Evolutionary conservation across 345 rosid species (phyloP).

Genomic region (Tarenaya hassleriana): DNA sequence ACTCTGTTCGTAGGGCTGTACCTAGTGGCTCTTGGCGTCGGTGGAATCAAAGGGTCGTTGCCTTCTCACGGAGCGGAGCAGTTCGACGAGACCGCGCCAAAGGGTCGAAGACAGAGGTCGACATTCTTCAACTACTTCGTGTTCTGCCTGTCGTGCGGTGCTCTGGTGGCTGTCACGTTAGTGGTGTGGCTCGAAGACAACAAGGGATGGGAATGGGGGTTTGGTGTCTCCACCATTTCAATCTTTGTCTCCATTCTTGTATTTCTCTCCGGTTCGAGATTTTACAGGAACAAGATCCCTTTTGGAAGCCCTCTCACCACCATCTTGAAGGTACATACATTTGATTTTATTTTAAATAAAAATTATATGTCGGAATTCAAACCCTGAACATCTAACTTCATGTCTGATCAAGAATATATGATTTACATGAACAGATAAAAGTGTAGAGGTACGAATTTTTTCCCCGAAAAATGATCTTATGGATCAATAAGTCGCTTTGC

Average conservation of each 20-base stretch:
- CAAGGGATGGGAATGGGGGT: constrained; percentile 89
- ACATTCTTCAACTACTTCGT: constrained; percentile 76
- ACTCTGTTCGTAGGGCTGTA: constrained; percentile 65
- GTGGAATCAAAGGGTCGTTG: constrained; percentile 87
- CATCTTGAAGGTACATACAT: constrained; percentile 44
- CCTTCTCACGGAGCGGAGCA: constrained; percentile 86
- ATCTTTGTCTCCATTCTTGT: constrained; percentile 59
- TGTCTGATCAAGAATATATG: constrained; percentile 3
- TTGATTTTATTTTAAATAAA: not conserved
- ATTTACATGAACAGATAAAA: no score
- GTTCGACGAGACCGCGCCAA: constrained; percentile 54
- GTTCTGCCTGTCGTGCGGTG: constrained; percentile 75
- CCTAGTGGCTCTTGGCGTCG: constrained; percentile 73
- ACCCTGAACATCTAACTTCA: no score
- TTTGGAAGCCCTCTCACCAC: constrained; percentile 70
- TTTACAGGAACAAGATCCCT: constrained; percentile 56
- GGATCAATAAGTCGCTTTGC: no score
- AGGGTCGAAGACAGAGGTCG: constrained; percentile 66
- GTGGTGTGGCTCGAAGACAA: constrained; percentile 89
- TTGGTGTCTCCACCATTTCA: constrained; percentile 54
- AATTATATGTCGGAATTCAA: no score
- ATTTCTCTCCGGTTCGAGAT: constrained; percentile 60
- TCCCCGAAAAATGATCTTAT: no score
- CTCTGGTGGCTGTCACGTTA: constrained; percentile 70
- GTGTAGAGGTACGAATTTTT: no score